phyloP scores from a whole-genome alignment of 129 eudicot species.

The Helichrysum umbraculigerum region DNA sequence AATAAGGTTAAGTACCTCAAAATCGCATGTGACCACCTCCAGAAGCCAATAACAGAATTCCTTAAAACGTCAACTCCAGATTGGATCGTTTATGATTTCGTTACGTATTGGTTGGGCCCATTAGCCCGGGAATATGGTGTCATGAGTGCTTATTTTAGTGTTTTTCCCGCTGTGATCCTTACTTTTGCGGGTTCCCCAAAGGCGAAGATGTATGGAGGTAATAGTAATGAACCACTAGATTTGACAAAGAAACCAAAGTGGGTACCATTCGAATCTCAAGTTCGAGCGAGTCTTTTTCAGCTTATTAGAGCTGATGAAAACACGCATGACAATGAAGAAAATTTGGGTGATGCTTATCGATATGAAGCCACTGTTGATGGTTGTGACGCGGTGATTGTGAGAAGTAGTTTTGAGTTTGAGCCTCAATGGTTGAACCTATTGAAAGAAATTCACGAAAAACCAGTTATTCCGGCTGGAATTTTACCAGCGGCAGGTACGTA shows the following conservation, averaged over 20 bases:
- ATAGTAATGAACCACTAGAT: background rate
- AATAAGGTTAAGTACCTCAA: constrained; percentile 27
- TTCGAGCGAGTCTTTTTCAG: background rate
- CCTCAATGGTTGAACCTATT: background rate
- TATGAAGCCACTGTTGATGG: background rate
- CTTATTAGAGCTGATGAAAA: background rate
- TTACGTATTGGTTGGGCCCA: constrained; percentile 26
- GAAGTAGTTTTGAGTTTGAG: constrained; percentile 13
- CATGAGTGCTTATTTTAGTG: background rate
- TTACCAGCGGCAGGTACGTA: background rate
- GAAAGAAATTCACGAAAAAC: background rate
- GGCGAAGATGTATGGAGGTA: background rate
- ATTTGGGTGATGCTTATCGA: background rate
- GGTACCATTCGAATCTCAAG: constrained; percentile 11
- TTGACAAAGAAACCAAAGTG: constrained; percentile 1
- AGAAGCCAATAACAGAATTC: constrained; percentile 14
- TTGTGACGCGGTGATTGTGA: background rate
- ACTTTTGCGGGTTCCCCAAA: background rate
- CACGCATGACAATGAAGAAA: background rate
- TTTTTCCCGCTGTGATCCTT: background rate
- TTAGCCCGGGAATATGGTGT: background rate
- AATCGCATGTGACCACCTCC: constrained; percentile 32
- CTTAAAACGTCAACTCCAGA: constrained; percentile 15
- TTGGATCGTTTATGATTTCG: constrained; percentile 37
- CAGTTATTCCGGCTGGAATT: background rate